Evolutionary conservation across 2,329 filamentous ascomycete genomes (phyloP), one percentile per base, ranked within the genome.

Genomic region (Stemphylium lycopersici): DNA sequence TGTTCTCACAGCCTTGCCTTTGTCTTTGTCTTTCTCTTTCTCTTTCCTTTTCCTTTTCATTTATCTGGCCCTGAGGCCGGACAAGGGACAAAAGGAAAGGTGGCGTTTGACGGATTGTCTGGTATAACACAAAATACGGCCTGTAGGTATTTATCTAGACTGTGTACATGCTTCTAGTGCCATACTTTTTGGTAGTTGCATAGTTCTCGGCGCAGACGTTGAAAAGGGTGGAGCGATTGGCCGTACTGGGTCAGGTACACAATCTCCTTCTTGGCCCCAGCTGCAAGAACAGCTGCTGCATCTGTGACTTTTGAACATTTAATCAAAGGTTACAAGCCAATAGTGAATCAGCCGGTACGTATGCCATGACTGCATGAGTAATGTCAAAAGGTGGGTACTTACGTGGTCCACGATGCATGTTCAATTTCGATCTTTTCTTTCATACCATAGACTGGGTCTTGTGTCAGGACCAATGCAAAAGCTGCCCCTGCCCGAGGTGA

Each of bases 201-300:
- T 7, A 65, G 64, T 45, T 75, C 71, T 58, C 71, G 59, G 6
- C 50, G 58, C 29, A 74, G 55, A 48, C 65, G 70, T 54, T 72
- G 59, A 33, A 73, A 70, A 4, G 72, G 70, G 20, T 70, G 59
- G 31, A 72, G 63, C 16, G 68, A 65, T 29, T 53, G 62, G 22
- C 71, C 71, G 41, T 66, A 67, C 13, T 58, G 58, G 24, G 20
- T 60, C 33, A 76, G 41, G 44, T 70, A 74, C 13, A 54, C 56
- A 32, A 67, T 64, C 47, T 76, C 72, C 47, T 75, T 76, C 18
- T 61, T 63, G 16, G 69, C 73, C 20, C 69, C 71, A 47, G 68
- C 63, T 44, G 56, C 52, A 41, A 75, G 59, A 15, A 62, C 64
- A 15, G 56, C 55, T 51, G 50, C 54, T 57, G 65, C 10, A 52